These are phyloP conservation scores for Phaseolus coccineus DNA, from an alignment of 331 rosid genomes.

Conservation along the genomic window DNA sequence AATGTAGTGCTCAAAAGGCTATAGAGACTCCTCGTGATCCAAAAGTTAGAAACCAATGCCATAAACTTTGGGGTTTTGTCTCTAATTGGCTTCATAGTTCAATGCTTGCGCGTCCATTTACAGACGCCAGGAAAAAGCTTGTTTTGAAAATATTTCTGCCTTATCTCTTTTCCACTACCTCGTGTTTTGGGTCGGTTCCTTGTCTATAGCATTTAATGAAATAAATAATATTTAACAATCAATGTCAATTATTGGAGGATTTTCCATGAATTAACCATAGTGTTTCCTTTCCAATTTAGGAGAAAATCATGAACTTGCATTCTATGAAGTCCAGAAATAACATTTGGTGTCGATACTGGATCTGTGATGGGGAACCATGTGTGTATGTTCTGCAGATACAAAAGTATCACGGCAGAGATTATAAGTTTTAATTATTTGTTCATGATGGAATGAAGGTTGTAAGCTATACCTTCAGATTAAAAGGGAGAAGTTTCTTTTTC, in stretches of 20 bases:
- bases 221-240: not conserved
- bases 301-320: not conserved
- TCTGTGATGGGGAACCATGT: not conserved
- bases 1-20: not conserved
- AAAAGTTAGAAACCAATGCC: not conserved
- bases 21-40: slow-evolving; percentile 6
- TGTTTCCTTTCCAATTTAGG: not conserved
- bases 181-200: not conserved
- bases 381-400: slow-evolving; percentile 5
- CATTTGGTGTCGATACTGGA: not conserved
- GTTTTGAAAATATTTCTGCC: not conserved
- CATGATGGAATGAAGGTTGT: not conserved
- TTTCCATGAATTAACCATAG: not conserved
- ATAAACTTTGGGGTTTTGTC: not conserved
- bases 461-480: not conserved
- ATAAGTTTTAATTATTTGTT: not conserved
- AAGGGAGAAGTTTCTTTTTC: not conserved
- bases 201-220: not conserved
- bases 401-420: not conserved
- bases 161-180: not conserved
- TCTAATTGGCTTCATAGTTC: not conserved
- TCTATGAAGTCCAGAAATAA: not conserved
- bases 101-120: not conserved
- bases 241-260: not conserved
- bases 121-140: not conserved